Conservation (phyloP, 2,329 filamentous ascomycete genomes). For the Colletotrichum incanum region DNA sequence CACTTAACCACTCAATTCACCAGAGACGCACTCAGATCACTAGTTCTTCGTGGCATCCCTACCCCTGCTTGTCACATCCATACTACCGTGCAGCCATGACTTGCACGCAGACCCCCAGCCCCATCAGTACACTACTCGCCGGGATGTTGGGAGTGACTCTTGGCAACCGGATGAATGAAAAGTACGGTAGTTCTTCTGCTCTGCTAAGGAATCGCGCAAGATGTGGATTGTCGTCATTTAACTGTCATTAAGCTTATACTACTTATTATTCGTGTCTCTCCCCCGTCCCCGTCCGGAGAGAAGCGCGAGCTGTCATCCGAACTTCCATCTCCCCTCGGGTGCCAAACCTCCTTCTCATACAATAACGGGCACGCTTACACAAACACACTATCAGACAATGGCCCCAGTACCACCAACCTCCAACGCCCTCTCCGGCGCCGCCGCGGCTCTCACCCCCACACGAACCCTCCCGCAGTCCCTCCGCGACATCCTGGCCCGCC, state of each 20-base stretch:
- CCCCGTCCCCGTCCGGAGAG: background rate
- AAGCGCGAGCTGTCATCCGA: background rate
- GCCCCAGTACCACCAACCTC: conserved; percentile 27
- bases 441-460: conserved; percentile 24
- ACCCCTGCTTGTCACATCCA: conserved; percentile 31
- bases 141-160: background rate
- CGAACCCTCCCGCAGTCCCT: conserved; percentile 19
- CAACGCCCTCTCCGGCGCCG: conserved; percentile 10
- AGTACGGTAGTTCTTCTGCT: background rate
- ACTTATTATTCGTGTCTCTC: conserved; percentile 16
- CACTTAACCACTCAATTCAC: conserved; percentile 3
- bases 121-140: conserved; percentile 22
- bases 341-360: background rate
- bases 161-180: background rate
- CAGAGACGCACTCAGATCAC: conserved; percentile 18
- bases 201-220: background rate
- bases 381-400: conserved; percentile 6
- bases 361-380: background rate
- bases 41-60: conserved; percentile 15
- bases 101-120: conserved; percentile 28
- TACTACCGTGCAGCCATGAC: conserved; percentile 17
- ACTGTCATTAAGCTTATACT: conserved; percentile 10
- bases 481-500: conserved; percentile 30
- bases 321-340: background rate
- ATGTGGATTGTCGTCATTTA: conserved; percentile 22